phyloP scores from a whole-genome alignment of 257 asterid genomes.

The Eustoma russellianum region DNA sequence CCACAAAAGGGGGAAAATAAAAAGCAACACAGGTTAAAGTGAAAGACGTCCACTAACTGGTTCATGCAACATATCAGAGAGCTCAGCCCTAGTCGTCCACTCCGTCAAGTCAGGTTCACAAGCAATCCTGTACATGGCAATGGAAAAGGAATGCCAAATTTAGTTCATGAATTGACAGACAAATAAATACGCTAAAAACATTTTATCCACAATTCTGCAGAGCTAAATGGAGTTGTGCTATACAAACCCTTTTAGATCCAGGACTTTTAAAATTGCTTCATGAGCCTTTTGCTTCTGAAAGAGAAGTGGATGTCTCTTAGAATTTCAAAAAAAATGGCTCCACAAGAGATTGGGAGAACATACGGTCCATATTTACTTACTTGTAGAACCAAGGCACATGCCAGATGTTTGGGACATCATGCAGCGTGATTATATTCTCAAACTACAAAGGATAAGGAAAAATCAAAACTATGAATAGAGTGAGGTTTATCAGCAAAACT shows the following conservation, averaged over 20 bases:
- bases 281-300: conserved; percentile 90
- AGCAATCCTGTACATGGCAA: conserved; percentile 30
- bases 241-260: conserved; percentile 61
- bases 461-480: neutral
- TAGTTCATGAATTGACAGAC: neutral
- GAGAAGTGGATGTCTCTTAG: conserved; percentile 7
- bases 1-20: neutral
- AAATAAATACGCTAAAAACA: conserved; percentile 2
- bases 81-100: conserved; percentile 78
- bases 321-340: conserved; percentile 3
- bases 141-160: neutral
- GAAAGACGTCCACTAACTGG: conserved; percentile 39
- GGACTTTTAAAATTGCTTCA: conserved; percentile 75
- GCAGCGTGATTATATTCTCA: conserved; percentile 62
- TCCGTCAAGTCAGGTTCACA: conserved; percentile 60
- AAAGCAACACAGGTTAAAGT: no score
- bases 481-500: no score
- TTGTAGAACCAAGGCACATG: conserved; percentile 74
- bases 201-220: neutral
- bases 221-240: neutral
- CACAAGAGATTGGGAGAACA: conserved; percentile 6
- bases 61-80: conserved; percentile 52
- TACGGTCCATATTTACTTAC: conserved; percentile 25
- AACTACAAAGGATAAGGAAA: conserved; percentile 29
- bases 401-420: conserved; percentile 92